These are phyloP conservation scores for Hibiscus trionum DNA, from an alignment of 345 rosid genomes.

Conservation along the genomic window DNA sequence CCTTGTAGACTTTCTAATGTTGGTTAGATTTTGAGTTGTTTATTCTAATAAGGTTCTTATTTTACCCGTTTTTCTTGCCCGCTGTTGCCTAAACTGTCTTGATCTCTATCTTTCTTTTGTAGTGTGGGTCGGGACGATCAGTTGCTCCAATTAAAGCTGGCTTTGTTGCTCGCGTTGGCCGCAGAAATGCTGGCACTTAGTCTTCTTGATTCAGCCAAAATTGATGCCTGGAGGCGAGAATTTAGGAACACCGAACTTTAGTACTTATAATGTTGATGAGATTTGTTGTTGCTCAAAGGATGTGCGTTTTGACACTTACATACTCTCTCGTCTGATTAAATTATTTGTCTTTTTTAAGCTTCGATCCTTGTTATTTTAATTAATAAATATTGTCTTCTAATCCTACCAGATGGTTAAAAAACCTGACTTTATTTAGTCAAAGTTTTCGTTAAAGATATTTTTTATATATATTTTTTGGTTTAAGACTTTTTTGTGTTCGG, in stretches of 20 bases:
- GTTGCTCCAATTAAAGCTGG: conserved; percentile 96
- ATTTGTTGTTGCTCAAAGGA: neutral
- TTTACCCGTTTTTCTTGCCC: neutral
- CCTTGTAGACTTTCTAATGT: neutral
- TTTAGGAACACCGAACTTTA: neutral
- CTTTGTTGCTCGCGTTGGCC: conserved; percentile 96
- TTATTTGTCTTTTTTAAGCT: no score
- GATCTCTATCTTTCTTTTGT: conserved; percentile 14
- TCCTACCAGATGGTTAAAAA: no score
- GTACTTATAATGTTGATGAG: neutral
- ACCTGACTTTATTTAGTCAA: no score
- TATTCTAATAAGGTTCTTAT: neutral
- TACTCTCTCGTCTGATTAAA: no score
- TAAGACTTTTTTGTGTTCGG: no score
- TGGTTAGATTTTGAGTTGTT: neutral
- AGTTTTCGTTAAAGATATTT: no score
- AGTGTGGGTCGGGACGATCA: conserved; percentile 96
- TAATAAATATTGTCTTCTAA: no score
- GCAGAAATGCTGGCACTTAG: conserved; percentile 22
- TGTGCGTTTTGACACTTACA: neutral
- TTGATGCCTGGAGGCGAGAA: neutral
- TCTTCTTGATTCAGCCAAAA: neutral
- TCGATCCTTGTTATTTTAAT: no score
- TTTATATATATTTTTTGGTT: no score
- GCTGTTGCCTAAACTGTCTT: neutral